phyloP scores from a whole-genome alignment of 2,329 filamentous ascomycete species.

The Fusarium sp. region DNA sequence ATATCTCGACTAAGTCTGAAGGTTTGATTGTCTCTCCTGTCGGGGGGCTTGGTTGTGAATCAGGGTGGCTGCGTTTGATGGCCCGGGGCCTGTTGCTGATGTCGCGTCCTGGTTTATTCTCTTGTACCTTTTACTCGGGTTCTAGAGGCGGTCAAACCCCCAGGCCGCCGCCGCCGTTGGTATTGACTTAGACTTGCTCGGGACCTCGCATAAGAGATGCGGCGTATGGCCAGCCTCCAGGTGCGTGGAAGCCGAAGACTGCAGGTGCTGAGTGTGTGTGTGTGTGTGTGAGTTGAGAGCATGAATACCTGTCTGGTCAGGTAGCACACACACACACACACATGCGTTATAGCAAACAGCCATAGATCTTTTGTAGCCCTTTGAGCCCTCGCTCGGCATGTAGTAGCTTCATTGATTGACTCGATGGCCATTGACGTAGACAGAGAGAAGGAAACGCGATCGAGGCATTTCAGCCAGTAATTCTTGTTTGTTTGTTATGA shows the following conservation, averaged over 20 bases:
- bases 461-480: slow-evolving; percentile 34
- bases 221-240: slow-evolving; percentile 37
- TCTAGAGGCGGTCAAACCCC: slow-evolving; percentile 37
- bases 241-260: slow-evolving; percentile 27
- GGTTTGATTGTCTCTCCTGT: slow-evolving; percentile 8
- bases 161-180: slow-evolving; percentile 30
- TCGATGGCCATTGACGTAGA: slow-evolving; percentile 9
- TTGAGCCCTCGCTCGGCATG: slow-evolving; percentile 5
- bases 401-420: slow-evolving; percentile 27
- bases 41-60: background rate
- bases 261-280: slow-evolving; percentile 25
- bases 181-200: slow-evolving; percentile 39
- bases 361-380: slow-evolving; percentile 10
- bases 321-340: slow-evolving; percentile 11
- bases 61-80: slow-evolving; percentile 11
- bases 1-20: slow-evolving; percentile 19
- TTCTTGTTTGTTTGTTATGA: slow-evolving; percentile 45
- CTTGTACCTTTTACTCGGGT: slow-evolving; percentile 19
- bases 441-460: slow-evolving; percentile 32
- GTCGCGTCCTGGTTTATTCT: slow-evolving; percentile 4
- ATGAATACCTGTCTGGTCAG: background rate
- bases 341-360: slow-evolving; percentile 26
- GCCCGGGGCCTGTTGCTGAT: slow-evolving; percentile 1
- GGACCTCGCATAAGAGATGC: slow-evolving; percentile 44
- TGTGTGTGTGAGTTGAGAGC: slow-evolving; percentile 1